These are phyloP conservation scores for Alternaria rosae DNA, from an alignment of 2,329 filamentous ascomycete genomes.

Conservation along the genomic window DNA sequence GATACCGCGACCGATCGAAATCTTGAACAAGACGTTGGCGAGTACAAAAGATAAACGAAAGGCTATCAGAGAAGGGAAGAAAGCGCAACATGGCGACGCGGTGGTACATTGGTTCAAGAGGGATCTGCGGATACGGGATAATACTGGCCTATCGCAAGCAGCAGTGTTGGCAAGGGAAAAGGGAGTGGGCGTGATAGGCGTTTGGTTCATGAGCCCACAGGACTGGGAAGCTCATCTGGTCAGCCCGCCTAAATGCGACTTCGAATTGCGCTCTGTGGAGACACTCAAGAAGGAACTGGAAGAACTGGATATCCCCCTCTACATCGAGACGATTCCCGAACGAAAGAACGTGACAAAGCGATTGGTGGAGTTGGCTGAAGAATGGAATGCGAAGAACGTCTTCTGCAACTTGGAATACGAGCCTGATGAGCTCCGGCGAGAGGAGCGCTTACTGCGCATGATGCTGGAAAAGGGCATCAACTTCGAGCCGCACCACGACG, in stretches of 20 bases:
- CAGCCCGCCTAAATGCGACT: slow-evolving; percentile 77
- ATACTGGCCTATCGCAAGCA: slow-evolving; percentile 73
- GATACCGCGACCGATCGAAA: slow-evolving; percentile 76
- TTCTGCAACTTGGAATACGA: slow-evolving; percentile 91
- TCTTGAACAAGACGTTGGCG: slow-evolving; percentile 66
- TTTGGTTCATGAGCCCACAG: slow-evolving; percentile 83
- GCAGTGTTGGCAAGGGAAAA: slow-evolving; percentile 70
- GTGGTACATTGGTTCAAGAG: slow-evolving; percentile 93
- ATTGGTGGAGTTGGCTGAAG: slow-evolving; percentile 69
- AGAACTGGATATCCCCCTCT: slow-evolving; percentile 77
- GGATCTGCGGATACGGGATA: slow-evolving; percentile 78
- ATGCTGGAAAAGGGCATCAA: slow-evolving; percentile 70
- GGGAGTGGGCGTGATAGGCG: slow-evolving; percentile 74
- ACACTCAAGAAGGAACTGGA: slow-evolving; percentile 71
- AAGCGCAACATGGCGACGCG: slow-evolving; percentile 59
- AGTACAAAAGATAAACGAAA: slow-evolving; percentile 66
- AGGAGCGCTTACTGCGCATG: slow-evolving; percentile 69
- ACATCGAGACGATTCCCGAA: slow-evolving; percentile 74
- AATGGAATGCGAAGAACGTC: slow-evolving; percentile 78
- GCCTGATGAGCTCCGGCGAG: slow-evolving; percentile 84
- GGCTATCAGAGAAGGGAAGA: slow-evolving; percentile 48
- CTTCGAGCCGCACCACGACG: slow-evolving; percentile 79
- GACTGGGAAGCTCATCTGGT: slow-evolving; percentile 84
- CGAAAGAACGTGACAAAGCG: slow-evolving; percentile 68
- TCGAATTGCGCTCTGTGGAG: slow-evolving; percentile 75